A percentile compares a stretch with the other conserved stretches of the same genome.
phyloP scores from a whole-genome alignment of 2,329 filamentous ascomycete species.

The Calonectria pteridis region DNA sequence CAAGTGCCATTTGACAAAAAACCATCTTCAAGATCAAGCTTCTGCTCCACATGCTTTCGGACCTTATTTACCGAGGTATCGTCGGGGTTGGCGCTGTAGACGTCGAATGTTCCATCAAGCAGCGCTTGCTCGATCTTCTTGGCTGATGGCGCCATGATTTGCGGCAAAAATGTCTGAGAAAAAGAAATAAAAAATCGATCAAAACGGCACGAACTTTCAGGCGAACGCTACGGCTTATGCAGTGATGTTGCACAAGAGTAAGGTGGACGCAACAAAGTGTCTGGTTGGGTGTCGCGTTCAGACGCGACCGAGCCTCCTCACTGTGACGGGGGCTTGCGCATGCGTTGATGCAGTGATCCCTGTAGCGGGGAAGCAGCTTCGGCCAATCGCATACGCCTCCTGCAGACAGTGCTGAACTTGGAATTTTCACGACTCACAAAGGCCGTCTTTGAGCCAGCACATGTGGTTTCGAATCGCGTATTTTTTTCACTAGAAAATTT shows the following conservation, averaged over 20 bases:
- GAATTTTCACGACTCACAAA: background rate
- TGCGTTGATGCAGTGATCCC: constrained; percentile 21
- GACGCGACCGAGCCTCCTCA: constrained; percentile 19
- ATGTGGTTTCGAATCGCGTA: background rate
- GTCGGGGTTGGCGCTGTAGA: constrained; percentile 60
- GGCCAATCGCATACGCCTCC: constrained; percentile 32
- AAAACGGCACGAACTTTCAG: background rate
- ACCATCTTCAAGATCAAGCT: constrained; percentile 61
- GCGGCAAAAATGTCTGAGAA: background rate
- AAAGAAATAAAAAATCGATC: background rate
- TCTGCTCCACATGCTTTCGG: constrained; percentile 64
- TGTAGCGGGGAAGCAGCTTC: constrained; percentile 33
- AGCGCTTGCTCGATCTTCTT: constrained; percentile 61
- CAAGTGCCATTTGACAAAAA: constrained; percentile 65
- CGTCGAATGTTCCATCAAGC: constrained; percentile 57
- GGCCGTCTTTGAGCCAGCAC: background rate
- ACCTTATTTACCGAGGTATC: constrained; percentile 68
- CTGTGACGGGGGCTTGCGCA: constrained; percentile 26
- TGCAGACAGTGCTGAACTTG: constrained; percentile 9
- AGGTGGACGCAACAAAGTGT: background rate
- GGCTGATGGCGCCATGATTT: constrained; percentile 56
- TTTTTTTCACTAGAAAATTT: background rate
- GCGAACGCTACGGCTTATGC: background rate
- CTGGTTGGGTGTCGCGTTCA: constrained; percentile 28
- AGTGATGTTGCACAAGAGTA: background rate